Evolutionary conservation across 2,329 filamentous ascomycete species (phyloP), one percentile per base, ranked within the genome.

Genomic region (Nigrospora sphaerica): DNA sequence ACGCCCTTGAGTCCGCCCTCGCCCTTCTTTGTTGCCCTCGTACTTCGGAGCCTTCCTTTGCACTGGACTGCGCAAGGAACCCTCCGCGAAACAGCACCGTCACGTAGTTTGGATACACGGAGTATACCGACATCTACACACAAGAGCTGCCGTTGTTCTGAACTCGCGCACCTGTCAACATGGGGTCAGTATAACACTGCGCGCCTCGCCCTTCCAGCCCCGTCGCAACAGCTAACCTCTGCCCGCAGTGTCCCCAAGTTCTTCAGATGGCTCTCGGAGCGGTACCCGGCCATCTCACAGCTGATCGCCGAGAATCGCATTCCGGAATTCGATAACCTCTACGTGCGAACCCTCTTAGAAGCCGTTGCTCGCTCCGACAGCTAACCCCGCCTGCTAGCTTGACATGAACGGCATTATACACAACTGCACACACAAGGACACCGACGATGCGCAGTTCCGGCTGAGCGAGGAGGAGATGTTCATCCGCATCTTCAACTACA

Each of bases 341-440:
- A 98, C 70, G 82, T 86, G 64, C 61, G 77, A 59, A 38, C 47
- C 45, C 39, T 13, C 35, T 43, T 34, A 51, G 18, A 43, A 48
- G 35, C 14, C 45, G 31, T 36, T 33, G 19, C 7, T 47, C 50
- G 58, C 59, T 50, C 59, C 57, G 33, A 13, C 47, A 54, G 32
- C 46, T 58, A 46, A 61, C 56, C 61, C 71, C 38, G 70, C 73
- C 62, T 35, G 45, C 23, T 64, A 85, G 81, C 76, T 95, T 57
- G 88, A 95, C 62, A 98, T 98, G 93, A 98, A 98, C 69, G 93
- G 93, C 56, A 98, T 98, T 66, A 98, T 98, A 61, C 92, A 98
- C 70, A 98, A 98, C 68, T 98, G 93, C 68, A 98, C 93, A 47
- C 93, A 98, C 71, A 95, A 93, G 62, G 92, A 98, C 69, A 85